Evolutionary conservation across 805 yeast genomes (phyloP), one percentile per base, ranked within the genome.

Genomic region (Sungouiozyma ichnusensis): DNA sequence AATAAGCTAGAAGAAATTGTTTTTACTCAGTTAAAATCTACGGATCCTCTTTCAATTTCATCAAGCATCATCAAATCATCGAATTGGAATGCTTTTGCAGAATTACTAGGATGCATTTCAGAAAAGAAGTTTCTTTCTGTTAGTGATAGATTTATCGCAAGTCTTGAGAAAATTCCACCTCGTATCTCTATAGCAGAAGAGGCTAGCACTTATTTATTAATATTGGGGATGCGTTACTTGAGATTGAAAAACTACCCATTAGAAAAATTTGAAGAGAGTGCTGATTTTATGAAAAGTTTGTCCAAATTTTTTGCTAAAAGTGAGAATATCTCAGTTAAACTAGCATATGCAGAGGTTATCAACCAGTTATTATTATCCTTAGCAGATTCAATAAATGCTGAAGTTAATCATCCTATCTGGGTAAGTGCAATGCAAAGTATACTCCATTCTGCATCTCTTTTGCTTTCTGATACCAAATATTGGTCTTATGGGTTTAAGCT

Each of bases 361-460:
- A 73, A 81, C 43, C 79, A 76, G 41, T 71, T 92, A 19, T 63
- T 92, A 2, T 64, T 86, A 34, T 94, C 97, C 0, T 60, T 92
- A 18, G 94, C 97, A 0, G 90, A 85, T 7, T 70, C 78, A 1
- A 69, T 88, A 27, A 85, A 96, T 0, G 97, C 96, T 0, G 99
- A 92, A 57, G 88, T 86, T 0, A 90, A 92, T 54, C 95, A 90
- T 58, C 98, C 98, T 3, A 77, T 82, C 1, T 92, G 98, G 99
- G 79, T 81, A 0, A 84, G 78, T 34, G 92, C 96, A 0, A 74
- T 86, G 41, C 73, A 73, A 17, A 64, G 69, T 16, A 76, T 90
- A 13, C 79, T 74, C 57, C 61, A 68, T 14, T 74, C 72, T 14
- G 71, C 69, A 34, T 60, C 57, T 43, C 73, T 65, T 38, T 69